Base-by-base conservation (phyloP, 345 rosid genomes). In the Melaleuca quinquenervia region DNA sequence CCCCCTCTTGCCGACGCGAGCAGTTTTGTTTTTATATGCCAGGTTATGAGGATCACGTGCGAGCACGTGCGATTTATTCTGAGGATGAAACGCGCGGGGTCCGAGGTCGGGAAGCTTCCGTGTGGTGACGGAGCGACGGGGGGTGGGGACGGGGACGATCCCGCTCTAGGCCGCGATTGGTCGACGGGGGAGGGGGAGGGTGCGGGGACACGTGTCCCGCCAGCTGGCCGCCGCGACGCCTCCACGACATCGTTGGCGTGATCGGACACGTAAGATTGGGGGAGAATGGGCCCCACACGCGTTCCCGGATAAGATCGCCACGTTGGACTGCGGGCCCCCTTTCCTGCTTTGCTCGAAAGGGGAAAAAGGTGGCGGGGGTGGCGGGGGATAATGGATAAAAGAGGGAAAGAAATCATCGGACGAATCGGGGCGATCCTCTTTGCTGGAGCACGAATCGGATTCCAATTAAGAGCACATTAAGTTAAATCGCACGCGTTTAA, bases 101-200 rank as follows among this genome's bases (percentile, higher is more conserved):
- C 82, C 90, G 84, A 26, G 60, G 64, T 87, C 89, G 49, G 20
- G 91, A 90, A 87, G 56, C 64, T 89, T 88, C 89, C 82, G 16
- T 27, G 11, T 8, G 14, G 55, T 45, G 51, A 20, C 16, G 21
- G 41, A 11, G 24, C 7, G n/a, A n/a, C 16, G 45, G 20, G 18
- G 53, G 51, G 20, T 52, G 16, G 85, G 16, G 9, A 4, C 20
- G 62, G 5, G 58, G 70, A 18, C 78, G 36, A 50, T 82, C 85
- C 27, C 29, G 78, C 27, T 44, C 5, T 36, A 16, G 29, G 55
- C 53, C n/a, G 83, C 21, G 76, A 86, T 86, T 26, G 84, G 85
- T 75, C 11, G 88, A 84, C 62, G 85, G 88, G 90, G 20, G 29
- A 10, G 60, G 18, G 5, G 1, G 29, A 10, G 60, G 18, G 5